These are phyloP conservation scores for Grammothele lineata DNA, from an alignment of 768 basidiomycete species.

Conservation along the genomic window DNA sequence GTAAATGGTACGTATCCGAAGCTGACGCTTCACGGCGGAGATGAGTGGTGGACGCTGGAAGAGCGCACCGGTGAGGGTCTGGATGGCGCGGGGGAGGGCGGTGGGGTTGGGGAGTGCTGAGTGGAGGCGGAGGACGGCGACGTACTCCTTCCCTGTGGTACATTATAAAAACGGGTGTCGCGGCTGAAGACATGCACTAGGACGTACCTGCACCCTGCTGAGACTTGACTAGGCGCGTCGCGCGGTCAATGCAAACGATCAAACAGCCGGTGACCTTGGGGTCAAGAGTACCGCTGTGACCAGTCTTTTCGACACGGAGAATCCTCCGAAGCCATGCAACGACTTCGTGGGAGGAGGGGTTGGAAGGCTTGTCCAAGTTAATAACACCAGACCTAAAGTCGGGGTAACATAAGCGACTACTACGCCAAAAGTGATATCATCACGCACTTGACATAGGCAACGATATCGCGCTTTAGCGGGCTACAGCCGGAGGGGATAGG, in stretches of 20 bases:
- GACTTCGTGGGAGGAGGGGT: constrained; percentile 98
- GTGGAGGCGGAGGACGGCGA: constrained; percentile 93
- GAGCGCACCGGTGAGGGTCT: constrained; percentile 95
- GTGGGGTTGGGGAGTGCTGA: constrained; percentile 75
- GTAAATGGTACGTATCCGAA: constrained; percentile 96
- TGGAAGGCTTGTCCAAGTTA: constrained; percentile 99
- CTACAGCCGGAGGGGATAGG: constrained; percentile 93
- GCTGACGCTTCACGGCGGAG: constrained; percentile 97
- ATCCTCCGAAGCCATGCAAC: constrained; percentile 99
- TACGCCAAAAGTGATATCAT: background rate
- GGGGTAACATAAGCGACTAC: background rate
- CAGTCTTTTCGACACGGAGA: constrained; percentile 94
- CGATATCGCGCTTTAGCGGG: constrained; percentile 92
- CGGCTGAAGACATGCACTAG: background rate
- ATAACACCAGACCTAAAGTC: constrained; percentile 91
- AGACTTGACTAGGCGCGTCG: constrained; percentile 94
- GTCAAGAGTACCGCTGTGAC: constrained; percentile 97
- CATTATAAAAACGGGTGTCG: background rate
- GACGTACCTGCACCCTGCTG: constrained; percentile 92
- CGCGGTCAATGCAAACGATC: constrained; percentile 98
- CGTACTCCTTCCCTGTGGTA: constrained; percentile 88
- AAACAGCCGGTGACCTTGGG: constrained; percentile 99
- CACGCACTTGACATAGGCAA: constrained; percentile 81
- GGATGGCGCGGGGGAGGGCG: constrained; percentile 86
- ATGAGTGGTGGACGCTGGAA: constrained; percentile 99